Base-by-base conservation (phyloP, 805 yeast genomes). In the Metschnikowia henanensis region DNA sequence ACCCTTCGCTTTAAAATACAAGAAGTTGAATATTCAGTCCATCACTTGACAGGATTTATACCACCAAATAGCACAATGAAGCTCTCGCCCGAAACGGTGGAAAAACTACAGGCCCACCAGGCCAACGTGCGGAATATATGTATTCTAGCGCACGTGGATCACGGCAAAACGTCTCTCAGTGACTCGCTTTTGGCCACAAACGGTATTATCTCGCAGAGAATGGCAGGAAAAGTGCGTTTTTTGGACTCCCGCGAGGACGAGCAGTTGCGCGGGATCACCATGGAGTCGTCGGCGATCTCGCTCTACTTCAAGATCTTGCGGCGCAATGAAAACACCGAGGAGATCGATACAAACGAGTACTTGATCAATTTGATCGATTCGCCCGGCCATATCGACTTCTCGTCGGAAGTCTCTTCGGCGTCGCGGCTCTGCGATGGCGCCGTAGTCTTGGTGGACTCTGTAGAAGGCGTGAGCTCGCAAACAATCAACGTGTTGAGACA, bases 381-480 rank as follows among this genome's bases (percentile, higher is more conserved):
- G 0, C 99, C 99, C 0, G 99, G 99, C n/a, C 99, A 94, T 58
- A 89, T 94, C 47, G 99, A 94, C 66, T 94, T 94, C 62, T 85
- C 96, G 1, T 85, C 95, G 10, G 99, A 94, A 60, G 99, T 94
- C 0, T 87, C 96, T 21, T 87, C 97, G 0, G 96, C 98, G 1
- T 90, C 98, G 1, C 75, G 99, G 57, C 71, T 94, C 34, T 94
- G 98, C 69, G 99, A 94, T 61, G 98, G 98, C 35, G 97, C 98
- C 0, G 85, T 94, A 3, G 95, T 94, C 0, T 70, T 94, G 13
- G 96, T 94, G 2, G 99, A 94, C 64, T 97, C 88, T 3, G 97
- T 94, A 2, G 99, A 94, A 67, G 99, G 99, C 20, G 98, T 94
- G 0, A 91, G 97, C 58, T 91, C 98, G 0, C 99, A 94, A 61